Evolutionary conservation across 768 basidiomycete genomes (phyloP), one percentile per base, ranked within the genome.

Genomic region (Botryobasidium botryosum): DNA sequence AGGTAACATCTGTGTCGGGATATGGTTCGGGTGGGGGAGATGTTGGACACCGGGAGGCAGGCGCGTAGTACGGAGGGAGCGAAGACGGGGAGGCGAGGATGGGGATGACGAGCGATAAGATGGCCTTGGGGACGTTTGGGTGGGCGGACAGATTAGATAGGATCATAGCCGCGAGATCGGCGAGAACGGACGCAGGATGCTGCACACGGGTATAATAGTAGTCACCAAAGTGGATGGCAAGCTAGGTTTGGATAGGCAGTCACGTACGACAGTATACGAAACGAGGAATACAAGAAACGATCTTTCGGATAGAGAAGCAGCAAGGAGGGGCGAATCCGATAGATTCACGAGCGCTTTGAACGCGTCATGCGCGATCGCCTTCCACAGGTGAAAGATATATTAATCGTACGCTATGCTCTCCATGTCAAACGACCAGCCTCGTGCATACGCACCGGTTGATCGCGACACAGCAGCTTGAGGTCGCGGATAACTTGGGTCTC

Each of bases 111-210:
- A 90, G 63, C 1, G 66, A 65, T 4, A 87, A 62, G 6, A 97
- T 59, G 6, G 68, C 59, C 7, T 70, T 64, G 51, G 83, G 79
- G 43, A 81, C 71, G 0, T 70, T 61, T 2, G 81, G 68, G 35
- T 83, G 77, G 4, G 81, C 71, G 6, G 87, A 83, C 27, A 94
- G 64, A 63, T 97, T 97, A n/a, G 90, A 92, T 7, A 97, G 70
- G 1, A 96, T 68, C 92, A 97, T 97, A n/a, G 86, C 72, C 3
- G 90, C 87, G 17, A 97, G 74, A 65, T 96, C 91, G 27, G 88
- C 87, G 23, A 96, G 78, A 46, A 80, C 75, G 7, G 91, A 77
- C 49, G 80, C 74, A n/a, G 85, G 80, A 61, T 88, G 82, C 90
- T 96, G 53, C 6, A 6, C 12, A 6, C 20, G n/a, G 15, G 27